Evolutionary conservation across 306 rosid genomes (phyloP).

Genomic region (Trichosanthes cucumerina): DNA sequence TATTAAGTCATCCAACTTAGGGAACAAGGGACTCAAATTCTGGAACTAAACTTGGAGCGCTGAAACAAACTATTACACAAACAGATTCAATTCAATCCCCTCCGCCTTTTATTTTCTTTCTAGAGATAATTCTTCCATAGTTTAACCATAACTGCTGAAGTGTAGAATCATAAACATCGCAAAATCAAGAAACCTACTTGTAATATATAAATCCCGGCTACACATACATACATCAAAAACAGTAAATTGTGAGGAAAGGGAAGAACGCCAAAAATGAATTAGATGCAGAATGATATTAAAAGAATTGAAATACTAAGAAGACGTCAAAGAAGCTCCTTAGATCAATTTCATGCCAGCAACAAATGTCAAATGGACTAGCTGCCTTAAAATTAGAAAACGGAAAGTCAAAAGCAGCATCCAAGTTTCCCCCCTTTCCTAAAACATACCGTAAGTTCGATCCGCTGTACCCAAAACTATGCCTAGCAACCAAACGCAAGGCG

Average conservation of each 20-base stretch:
- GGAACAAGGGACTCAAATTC: background rate
- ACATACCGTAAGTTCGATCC: conserved; percentile 57
- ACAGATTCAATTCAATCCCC: background rate
- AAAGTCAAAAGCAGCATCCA: background rate
- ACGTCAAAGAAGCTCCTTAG: background rate
- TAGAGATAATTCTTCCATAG: background rate
- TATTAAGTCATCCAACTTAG: background rate
- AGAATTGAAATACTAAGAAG: background rate
- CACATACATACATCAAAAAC: background rate
- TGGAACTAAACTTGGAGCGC: background rate
- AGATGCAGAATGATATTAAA: background rate
- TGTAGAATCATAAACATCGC: background rate
- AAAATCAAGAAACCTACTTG: background rate
- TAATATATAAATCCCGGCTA: background rate
- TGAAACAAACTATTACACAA: background rate
- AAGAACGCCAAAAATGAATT: background rate
- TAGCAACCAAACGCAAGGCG: conserved; percentile 43
- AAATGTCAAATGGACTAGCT: background rate
- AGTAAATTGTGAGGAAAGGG: background rate
- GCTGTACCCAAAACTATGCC: conserved; percentile 53
- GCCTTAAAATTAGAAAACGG: background rate
- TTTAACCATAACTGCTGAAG: background rate
- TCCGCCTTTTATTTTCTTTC: background rate
- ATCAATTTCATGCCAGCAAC: background rate
- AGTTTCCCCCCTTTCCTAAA: background rate